These are phyloP conservation scores for Erodium trifolium DNA, from an alignment of 441 rosid species.

Conservation along the genomic window DNA sequence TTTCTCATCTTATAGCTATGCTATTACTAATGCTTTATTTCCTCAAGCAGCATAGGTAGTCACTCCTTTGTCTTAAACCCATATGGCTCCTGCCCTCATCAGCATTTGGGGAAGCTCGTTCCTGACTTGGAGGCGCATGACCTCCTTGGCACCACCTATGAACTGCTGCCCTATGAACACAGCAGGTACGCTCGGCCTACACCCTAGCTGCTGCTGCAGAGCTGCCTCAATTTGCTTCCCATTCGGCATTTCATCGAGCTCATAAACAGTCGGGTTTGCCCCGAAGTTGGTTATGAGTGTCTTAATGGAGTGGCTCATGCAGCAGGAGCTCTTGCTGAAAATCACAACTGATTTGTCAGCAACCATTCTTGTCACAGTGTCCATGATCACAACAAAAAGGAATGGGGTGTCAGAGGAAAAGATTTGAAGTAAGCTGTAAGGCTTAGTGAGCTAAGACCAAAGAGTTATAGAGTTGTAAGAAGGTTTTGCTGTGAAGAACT, in stretches of 20 bases:
- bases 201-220: not conserved
- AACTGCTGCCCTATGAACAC: too few species aligned
- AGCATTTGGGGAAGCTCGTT: too few species aligned
- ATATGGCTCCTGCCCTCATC: too few species aligned
- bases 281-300: slow-evolving; percentile 8
- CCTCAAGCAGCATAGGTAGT: not conserved
- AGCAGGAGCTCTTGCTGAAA: slow-evolving; percentile 16
- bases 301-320: slow-evolving; percentile 15
- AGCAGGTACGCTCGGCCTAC: too few species aligned
- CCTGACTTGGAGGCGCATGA: too few species aligned
- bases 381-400: not conserved
- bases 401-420: not conserved
- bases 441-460: too few species aligned
- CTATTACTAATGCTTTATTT: not conserved
- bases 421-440: not conserved
- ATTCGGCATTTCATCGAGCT: slow-evolving; percentile 15
- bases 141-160: too few species aligned
- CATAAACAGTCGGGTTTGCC: slow-evolving; percentile 8
- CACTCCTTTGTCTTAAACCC: too few species aligned
- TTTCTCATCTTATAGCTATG: not conserved
- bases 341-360: slow-evolving; percentile 13
- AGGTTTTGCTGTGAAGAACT: not conserved
- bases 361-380: not conserved
- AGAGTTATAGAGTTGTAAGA: not conserved
- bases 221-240: slow-evolving; percentile 13